These are phyloP conservation scores for Zymoseptoria tritici DNA, from an alignment of 2,329 filamentous ascomycete genomes.

Conservation along the genomic window DNA sequence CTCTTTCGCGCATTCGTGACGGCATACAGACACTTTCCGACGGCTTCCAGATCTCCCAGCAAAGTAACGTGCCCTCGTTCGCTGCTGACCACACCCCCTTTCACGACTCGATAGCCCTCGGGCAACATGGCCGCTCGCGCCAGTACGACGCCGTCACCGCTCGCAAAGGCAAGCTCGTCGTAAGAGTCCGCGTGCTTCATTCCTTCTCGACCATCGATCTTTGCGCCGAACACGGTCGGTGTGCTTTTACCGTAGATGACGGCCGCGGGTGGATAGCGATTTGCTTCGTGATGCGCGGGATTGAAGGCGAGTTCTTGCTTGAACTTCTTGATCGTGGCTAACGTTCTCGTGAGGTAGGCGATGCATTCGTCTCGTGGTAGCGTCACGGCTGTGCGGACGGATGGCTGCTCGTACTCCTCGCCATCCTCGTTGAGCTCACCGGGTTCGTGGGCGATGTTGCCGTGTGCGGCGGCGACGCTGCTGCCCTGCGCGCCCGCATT, in stretches of 20 bases:
- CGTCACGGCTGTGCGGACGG: constrained; percentile 38
- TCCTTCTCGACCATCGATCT: constrained; percentile 62
- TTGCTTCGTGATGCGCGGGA: constrained; percentile 52
- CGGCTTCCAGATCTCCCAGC: constrained; percentile 73
- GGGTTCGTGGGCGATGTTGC: constrained; percentile 35
- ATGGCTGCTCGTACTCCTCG: constrained; percentile 10
- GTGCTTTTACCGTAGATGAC: constrained; percentile 81
- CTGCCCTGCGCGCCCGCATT: constrained; percentile 31
- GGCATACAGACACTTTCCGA: constrained; percentile 66
- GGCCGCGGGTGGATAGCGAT: constrained; percentile 72
- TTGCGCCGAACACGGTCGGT: constrained; percentile 76
- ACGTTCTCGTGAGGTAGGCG: constrained; percentile 66
- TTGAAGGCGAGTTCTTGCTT: constrained; percentile 64
- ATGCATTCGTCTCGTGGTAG: constrained; percentile 49
- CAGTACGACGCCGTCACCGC: constrained; percentile 82
- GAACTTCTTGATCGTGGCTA: constrained; percentile 65
- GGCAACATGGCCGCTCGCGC: constrained; percentile 81
- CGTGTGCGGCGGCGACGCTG: constrained; percentile 27
- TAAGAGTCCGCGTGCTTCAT: constrained; percentile 74
- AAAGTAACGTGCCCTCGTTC: constrained; percentile 84
- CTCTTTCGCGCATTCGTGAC: constrained; percentile 59
- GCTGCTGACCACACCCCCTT: constrained; percentile 66
- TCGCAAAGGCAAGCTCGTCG: constrained; percentile 77
- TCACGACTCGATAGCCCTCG: constrained; percentile 65
- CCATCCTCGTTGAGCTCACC: constrained; percentile 21